Evolutionary conservation across 2,329 filamentous ascomycete species (phyloP), one percentile per base, ranked within the genome.

Genomic region (Ophiobolus disseminans): DNA sequence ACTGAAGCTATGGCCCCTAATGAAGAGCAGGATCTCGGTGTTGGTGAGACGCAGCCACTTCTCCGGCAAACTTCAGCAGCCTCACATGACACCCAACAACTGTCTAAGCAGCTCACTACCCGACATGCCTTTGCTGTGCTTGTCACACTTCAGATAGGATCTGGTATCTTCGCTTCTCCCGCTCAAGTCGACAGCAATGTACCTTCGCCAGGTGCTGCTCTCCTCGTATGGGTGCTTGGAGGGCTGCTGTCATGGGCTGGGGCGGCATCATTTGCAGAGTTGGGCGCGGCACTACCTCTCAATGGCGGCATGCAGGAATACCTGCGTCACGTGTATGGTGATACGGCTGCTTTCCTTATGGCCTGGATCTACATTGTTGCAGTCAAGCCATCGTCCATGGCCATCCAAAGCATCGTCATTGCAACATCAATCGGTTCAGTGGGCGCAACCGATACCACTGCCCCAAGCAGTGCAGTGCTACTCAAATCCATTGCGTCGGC

Each of bases 311-410:
- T 86, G 37, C 84, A 87, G 59, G 82, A 83, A 11, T 87, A 85
- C 56, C 76, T 87, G 5, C 77, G 79, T 56, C 79, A 84, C 63
- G 80, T 86, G 25, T 87, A 80, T 52, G 84, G 84, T 22, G 82
- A 86, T 40, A 70, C 82, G 2, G 79, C 80, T 39, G 84, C 83
- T n/a, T 87, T 86, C 58, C 66, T 86, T 4, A 82, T 83, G 5
- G 83, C 83, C 0, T 87, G 84, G 84, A 83, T 84, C 0, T 87
- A 84, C 81, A 80, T 87, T 44, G 78, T 86, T 5, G 82, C 81
- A 16, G 80, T 86, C 19, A 87, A 86, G 78, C 85, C 85, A 0
- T 83, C 83, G 0, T 85, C 84, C 0, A 76, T 86, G 50, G 84
- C 84, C 8, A 87, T 87, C 37, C 76, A 86, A 21, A 81, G 80